Evolutionary conservation across 179 eudicot species (phyloP).

Genomic region (Spergularia azorica): DNA sequence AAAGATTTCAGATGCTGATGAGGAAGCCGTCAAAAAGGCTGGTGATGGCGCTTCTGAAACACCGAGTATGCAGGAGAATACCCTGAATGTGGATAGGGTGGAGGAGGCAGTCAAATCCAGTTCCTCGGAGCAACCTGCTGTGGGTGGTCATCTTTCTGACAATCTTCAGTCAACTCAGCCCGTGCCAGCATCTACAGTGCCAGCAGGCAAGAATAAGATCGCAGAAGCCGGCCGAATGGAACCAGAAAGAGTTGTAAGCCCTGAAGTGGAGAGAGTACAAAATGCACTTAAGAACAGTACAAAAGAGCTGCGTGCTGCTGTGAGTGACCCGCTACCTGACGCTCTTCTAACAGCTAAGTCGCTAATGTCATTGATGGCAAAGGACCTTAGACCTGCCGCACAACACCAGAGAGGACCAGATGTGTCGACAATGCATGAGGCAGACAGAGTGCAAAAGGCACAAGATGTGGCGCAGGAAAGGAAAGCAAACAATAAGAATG

Average conservation of each 20-base stretch:
- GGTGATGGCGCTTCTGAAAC: conserved; percentile 29
- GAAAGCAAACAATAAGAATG: conserved; percentile 8
- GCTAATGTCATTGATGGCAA: conserved; percentile 27
- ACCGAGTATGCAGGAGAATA: conserved; percentile 33
- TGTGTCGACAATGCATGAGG: too few relatives aligned
- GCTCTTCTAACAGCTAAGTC: conserved; percentile 45
- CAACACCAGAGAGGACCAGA: conserved; percentile 19
- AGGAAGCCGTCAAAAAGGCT: conserved; percentile 15
- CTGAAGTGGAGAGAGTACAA: conserved; percentile 24
- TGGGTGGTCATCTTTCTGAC: conserved; percentile 58
- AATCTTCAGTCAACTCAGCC: conserved; percentile 44
- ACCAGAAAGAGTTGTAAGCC: neutral
- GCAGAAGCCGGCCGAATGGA: conserved; percentile 17
- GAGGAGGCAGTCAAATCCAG: conserved; percentile 43
- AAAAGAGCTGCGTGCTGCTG: conserved; percentile 48
- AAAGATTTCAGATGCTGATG: conserved; percentile 42
- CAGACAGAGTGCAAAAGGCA: neutral
- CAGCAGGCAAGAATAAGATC: conserved; percentile 16
- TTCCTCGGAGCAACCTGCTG: conserved; percentile 45
- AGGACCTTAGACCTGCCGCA: conserved; percentile 16
- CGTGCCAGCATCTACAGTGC: conserved; percentile 22
- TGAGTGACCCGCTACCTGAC: conserved; percentile 66
- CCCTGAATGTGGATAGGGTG: conserved; percentile 37
- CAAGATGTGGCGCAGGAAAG: neutral
- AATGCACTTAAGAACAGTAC: conserved; percentile 48